A percentile compares a stretch with the other conserved stretches of the same genome.
phyloP scores from a whole-genome alignment of 352 stramenopile species.

The Globisporangium emineosum region DNA sequence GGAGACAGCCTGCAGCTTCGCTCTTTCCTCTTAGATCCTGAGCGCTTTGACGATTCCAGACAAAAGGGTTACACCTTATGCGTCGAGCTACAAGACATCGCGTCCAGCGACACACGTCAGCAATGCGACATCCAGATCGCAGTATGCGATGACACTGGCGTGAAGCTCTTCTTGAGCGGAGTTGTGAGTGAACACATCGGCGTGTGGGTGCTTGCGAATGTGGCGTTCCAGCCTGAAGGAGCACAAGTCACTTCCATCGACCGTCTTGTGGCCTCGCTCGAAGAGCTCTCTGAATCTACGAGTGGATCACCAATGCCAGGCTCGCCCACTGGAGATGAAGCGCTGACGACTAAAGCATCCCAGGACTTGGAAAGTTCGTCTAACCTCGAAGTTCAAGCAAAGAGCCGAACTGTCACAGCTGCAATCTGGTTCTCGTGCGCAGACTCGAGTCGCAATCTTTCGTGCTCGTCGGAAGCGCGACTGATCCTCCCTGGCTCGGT shows the following conservation, averaged over 20 bases:
- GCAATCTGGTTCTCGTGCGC: slow-evolving; percentile 44
- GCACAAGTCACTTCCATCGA: slow-evolving; percentile 11
- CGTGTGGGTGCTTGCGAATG: slow-evolving; percentile 36
- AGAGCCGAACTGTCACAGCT: slow-evolving; percentile 14
- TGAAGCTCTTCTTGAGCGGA: slow-evolving; percentile 40
- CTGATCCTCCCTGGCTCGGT: slow-evolving; percentile 32
- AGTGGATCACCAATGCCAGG: background rate
- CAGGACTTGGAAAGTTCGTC: background rate
- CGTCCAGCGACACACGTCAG: background rate
- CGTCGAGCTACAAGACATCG: background rate
- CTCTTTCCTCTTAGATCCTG: background rate
- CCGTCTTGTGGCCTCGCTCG: background rate
- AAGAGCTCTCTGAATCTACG: too few relatives aligned
- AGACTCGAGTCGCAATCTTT: slow-evolving; percentile 41
- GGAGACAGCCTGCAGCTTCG: background rate
- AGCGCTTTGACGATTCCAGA: slow-evolving; percentile 2
- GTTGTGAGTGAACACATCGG: background rate
- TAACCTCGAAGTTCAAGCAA: background rate
- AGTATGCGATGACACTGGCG: slow-evolving; percentile 26
- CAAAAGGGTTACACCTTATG: slow-evolving; percentile 4
- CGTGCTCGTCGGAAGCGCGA: slow-evolving; percentile 25
- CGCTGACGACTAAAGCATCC: too few relatives aligned
- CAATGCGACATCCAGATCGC: slow-evolving; percentile 29
- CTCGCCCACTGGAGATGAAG: background rate
- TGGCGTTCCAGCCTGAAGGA: slow-evolving; percentile 8